A percentile compares a stretch with the other conserved stretches of the same genome.
Conservation (phyloP, 1,284 basidiomycete genomes). For the Cryptococcus sp. region DNA sequence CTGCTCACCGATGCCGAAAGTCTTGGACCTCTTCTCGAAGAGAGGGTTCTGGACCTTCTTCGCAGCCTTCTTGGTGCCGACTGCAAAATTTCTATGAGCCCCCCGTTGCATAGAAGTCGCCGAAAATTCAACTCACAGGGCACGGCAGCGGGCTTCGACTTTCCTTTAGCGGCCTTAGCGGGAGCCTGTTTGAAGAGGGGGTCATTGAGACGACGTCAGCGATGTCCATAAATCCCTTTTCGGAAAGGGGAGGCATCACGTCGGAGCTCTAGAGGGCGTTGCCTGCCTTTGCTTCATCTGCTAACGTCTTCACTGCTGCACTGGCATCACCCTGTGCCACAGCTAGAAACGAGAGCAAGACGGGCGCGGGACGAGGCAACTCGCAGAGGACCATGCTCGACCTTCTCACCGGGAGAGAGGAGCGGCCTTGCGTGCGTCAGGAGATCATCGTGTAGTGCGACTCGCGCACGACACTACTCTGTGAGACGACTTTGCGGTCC, state of each 20-base stretch:
- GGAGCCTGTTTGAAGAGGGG: slow-evolving; percentile 24
- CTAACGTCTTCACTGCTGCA: not conserved
- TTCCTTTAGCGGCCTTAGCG: slow-evolving; percentile 52
- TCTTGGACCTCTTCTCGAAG: slow-evolving; percentile 84
- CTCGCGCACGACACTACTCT: not conserved
- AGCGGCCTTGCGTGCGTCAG: not conserved
- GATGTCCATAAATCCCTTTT: slow-evolving; percentile 15
- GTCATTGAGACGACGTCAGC: slow-evolving; percentile 51
- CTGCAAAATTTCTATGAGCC: slow-evolving; percentile 40
- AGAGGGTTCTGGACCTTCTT: slow-evolving; percentile 86
- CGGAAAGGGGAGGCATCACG: slow-evolving; percentile 31
- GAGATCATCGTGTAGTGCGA: slow-evolving; percentile 3
- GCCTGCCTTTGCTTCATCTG: not conserved
- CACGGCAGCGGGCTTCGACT: slow-evolving; percentile 50
- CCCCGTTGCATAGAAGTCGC: not conserved
- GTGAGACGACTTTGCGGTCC: too few species aligned
- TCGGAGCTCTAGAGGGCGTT: slow-evolving; percentile 29
- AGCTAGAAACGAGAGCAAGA: not conserved
- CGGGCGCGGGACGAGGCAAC: slow-evolving; percentile 3
- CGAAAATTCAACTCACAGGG: slow-evolving; percentile 39
- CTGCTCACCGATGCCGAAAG: slow-evolving; percentile 87
- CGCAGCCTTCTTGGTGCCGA: slow-evolving; percentile 70
- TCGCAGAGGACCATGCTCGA: slow-evolving; percentile 5
- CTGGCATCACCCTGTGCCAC: slow-evolving; percentile 17
- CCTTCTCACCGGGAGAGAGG: not conserved